Base-by-base conservation (phyloP, 2,329 filamentous ascomycete genomes). In the Phyllosticta ampelicida region DNA sequence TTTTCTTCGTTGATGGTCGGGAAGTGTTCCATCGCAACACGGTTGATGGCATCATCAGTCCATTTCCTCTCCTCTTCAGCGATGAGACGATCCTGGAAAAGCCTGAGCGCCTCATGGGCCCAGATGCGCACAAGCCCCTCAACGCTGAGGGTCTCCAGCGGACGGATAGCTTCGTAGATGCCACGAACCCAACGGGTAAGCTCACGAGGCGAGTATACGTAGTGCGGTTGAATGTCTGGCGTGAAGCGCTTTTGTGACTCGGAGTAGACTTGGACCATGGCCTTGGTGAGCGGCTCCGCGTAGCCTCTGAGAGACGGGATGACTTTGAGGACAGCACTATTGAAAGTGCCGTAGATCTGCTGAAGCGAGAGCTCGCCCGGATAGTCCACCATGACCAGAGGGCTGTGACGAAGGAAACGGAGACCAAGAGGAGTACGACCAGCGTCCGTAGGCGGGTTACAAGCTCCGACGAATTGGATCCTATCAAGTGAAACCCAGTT, bases 381-480 rank as follows among this genome's bases (percentile, higher is more conserved):
- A 68, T 99, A 99, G 70, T 99, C 94, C 49, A 99, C 95, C 95
- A 99, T 99, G 74, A 99, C 88, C 57, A 99, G 83, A n/a, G 94
- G 94, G 16, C 94, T 90, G 72, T 99, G 95, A 60, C 95, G 85
- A 63, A 99, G 80, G 82, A 99, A 99, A 65, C 94, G 83, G 54
- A 90, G 85, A 50, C 90, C 94, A 78, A 99, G 86, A 0, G 94
- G 87, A 11, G 94, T 97, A 81, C 94, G 90, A 23, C 94, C 94
- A 65, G 91, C 91, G 74, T 99, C 95, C 0, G 94, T 97, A 0
- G 94, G 94, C 66, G 94, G 95, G 74, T 99, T 99, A 72, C 94
- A 99, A 67, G 94, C 94, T 65, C 94, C 94, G 56, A 99, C 95
- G 65, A 99, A 99, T 70, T 99, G 94, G 67, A 99, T 97, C 51